Evolutionary conservation across 805 yeast genomes (phyloP).

Genomic region (Priceomyces medius): DNA sequence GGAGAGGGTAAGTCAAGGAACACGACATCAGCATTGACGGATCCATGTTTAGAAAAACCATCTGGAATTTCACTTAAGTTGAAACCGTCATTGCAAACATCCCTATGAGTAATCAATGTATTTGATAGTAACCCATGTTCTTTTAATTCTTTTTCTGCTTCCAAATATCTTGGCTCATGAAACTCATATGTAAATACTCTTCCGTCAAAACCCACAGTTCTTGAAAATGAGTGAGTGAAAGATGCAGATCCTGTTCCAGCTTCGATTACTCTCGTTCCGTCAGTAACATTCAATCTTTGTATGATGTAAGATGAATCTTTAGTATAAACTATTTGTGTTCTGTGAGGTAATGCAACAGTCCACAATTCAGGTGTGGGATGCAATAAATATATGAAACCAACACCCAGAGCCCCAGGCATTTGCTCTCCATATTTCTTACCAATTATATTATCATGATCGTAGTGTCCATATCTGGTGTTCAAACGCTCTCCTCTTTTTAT

Average conservation of each 20-base stretch:
- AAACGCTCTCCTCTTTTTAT: slow-evolving; percentile 59
- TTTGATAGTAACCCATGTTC: slow-evolving; percentile 63
- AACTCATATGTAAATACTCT: slow-evolving; percentile 83
- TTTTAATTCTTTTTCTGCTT: slow-evolving; percentile 75
- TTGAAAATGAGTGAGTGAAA: slow-evolving; percentile 86
- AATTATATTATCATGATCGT: slow-evolving; percentile 80
- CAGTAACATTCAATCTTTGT: slow-evolving; percentile 71
- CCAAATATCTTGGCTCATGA: slow-evolving; percentile 77
- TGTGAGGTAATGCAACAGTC: slow-evolving; percentile 93
- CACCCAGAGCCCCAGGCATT: slow-evolving; percentile 68
- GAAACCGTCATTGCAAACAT: slow-evolving; percentile 89
- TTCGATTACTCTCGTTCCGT: slow-evolving; percentile 82
- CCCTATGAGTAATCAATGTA: slow-evolving; percentile 80
- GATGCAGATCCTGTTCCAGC: slow-evolving; percentile 99
- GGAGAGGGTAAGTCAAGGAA: slow-evolving; percentile 96
- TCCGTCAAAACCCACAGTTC: slow-evolving; percentile 66
- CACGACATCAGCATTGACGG: slow-evolving; percentile 65
- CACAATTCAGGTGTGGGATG: slow-evolving; percentile 95
- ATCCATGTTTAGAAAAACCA: slow-evolving; percentile 18
- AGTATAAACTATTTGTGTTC: slow-evolving; percentile 96
- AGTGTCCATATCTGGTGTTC: slow-evolving; percentile 87
- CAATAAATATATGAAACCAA: slow-evolving; percentile 81
- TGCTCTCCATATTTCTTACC: slow-evolving; percentile 84
- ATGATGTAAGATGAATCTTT: slow-evolving; percentile 91
- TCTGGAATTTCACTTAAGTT: slow-evolving; percentile 41